Evolutionary conservation across 2,329 filamentous ascomycete genomes (phyloP).

Genomic region (Purpureocillium lavendulum): DNA sequence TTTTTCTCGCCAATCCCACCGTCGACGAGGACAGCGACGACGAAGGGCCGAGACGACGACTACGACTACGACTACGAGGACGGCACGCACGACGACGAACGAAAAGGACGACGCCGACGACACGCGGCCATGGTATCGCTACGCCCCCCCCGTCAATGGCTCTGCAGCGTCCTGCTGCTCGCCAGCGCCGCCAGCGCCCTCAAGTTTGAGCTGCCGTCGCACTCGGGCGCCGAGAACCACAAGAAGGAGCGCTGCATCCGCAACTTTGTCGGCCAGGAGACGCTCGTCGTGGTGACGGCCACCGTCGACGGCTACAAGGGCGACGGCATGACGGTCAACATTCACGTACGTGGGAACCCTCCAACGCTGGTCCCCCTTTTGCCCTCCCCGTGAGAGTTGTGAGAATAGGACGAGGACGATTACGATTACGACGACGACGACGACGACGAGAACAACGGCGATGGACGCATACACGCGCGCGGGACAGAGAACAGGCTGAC

Average conservation of each 20-base stretch:
- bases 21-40: not conserved
- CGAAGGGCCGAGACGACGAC: too few species aligned
- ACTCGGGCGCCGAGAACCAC: constrained; percentile 37
- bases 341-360: constrained; percentile 58
- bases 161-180: constrained; percentile 51
- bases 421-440: too few species aligned
- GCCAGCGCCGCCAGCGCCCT: constrained; percentile 56
- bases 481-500: constrained; percentile 5
- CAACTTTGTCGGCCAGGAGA: constrained; percentile 90
- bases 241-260: constrained; percentile 84
- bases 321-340: constrained; percentile 88
- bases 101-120: constrained; percentile 3
- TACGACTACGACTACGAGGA: too few species aligned
- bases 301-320: constrained; percentile 78
- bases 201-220: constrained; percentile 85
- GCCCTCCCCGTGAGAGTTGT: not conserved
- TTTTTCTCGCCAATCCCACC: constrained; percentile 7
- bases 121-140: constrained; percentile 35
- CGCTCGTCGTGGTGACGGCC: constrained; percentile 89
- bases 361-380: not conserved
- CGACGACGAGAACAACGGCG: too few species aligned
- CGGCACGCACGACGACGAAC: too few species aligned
- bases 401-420: too few species aligned
- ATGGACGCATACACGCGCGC: too few species aligned
- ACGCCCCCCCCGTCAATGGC: constrained; percentile 43